Evolutionary conservation across 805 yeast genomes (phyloP).

Genomic region (Candida dajiaensis): DNA sequence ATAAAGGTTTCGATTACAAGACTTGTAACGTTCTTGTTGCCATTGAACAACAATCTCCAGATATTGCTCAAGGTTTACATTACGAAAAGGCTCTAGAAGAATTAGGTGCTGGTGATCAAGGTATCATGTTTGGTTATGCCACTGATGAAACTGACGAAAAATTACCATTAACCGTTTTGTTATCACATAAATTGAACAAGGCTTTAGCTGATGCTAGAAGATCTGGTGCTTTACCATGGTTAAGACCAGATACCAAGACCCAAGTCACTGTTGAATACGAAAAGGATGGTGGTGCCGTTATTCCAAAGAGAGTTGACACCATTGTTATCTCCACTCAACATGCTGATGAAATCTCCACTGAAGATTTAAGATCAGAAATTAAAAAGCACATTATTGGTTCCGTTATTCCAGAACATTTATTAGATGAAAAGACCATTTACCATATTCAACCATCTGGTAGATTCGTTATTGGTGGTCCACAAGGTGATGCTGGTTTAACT

Average conservation of each 20-base stretch:
- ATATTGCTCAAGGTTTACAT: constrained; percentile 99
- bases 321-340: constrained; percentile 97
- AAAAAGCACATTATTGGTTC: constrained; percentile 77
- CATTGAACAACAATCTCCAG: constrained; percentile 98
- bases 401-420: constrained; percentile 84
- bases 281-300: constrained; percentile 90
- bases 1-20: constrained; percentile 97
- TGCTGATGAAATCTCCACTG: constrained; percentile 92
- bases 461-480: constrained; percentile 99
- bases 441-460: constrained; percentile 99
- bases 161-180: constrained; percentile 88
- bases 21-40: constrained; percentile 99
- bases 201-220: constrained; percentile 98
- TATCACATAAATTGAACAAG: constrained; percentile 94
- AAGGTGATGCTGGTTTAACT: constrained; percentile 99
- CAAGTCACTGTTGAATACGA: constrained; percentile 98
- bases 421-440: constrained; percentile 93
- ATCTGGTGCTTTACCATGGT: constrained; percentile 90
- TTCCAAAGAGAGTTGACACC: constrained; percentile 96
- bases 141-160: constrained; percentile 98
- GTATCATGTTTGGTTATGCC: constrained; percentile 99
- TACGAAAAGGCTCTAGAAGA: constrained; percentile 93
- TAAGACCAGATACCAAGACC: constrained; percentile 99
- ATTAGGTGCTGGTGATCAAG: constrained; percentile 99
- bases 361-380: constrained; percentile 78